Conservation (phyloP, 2,329 filamentous ascomycete species). For the Chlorencoelia australis region DNA sequence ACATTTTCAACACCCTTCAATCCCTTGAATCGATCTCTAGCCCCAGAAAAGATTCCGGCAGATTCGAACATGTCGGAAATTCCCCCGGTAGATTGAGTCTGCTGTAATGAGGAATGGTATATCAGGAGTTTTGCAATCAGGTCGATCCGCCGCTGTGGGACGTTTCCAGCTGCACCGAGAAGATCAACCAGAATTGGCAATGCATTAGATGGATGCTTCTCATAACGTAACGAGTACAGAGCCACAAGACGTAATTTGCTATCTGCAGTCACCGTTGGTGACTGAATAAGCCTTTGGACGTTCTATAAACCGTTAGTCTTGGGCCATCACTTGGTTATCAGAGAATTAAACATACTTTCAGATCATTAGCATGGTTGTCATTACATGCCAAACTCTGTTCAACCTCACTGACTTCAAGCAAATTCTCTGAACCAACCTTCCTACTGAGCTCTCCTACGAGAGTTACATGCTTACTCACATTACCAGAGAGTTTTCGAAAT, state of each 20-base stretch:
- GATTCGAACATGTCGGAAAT: slow-evolving; percentile 91
- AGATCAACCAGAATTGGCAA: slow-evolving; percentile 80
- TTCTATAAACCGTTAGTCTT: slow-evolving; percentile 45
- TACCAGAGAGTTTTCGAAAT: slow-evolving; percentile 91
- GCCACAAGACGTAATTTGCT: slow-evolving; percentile 86
- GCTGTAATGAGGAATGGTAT: slow-evolving; percentile 81
- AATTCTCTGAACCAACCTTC: slow-evolving; percentile 70
- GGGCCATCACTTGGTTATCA: slow-evolving; percentile 17
- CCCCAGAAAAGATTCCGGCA: slow-evolving; percentile 80
- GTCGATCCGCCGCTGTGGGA: slow-evolving; percentile 65
- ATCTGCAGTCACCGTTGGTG: slow-evolving; percentile 63
- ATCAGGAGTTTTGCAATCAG: slow-evolving; percentile 72
- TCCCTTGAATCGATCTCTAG: slow-evolving; percentile 81
- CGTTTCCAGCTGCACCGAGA: slow-evolving; percentile 71
- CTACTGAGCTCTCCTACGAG: slow-evolving; percentile 88
- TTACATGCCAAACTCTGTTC: slow-evolving; percentile 96
- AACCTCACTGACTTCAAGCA: slow-evolving; percentile 93
- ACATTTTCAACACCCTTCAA: slow-evolving; percentile 98
- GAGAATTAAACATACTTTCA: slow-evolving; percentile 53
- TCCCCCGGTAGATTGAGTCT: slow-evolving; percentile 62
- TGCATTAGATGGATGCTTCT: slow-evolving; percentile 74
- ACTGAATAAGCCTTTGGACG: slow-evolving; percentile 77
- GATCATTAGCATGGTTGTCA: slow-evolving; percentile 81
- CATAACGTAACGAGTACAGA: slow-evolving; percentile 89
- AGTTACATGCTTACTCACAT: slow-evolving; percentile 97